Percentiles rank a stretch among this genome's conserved stretches.
phyloP scores from a whole-genome alignment of 371 early-diverging fungal genomes.

The Lichtheimia ornata region DNA sequence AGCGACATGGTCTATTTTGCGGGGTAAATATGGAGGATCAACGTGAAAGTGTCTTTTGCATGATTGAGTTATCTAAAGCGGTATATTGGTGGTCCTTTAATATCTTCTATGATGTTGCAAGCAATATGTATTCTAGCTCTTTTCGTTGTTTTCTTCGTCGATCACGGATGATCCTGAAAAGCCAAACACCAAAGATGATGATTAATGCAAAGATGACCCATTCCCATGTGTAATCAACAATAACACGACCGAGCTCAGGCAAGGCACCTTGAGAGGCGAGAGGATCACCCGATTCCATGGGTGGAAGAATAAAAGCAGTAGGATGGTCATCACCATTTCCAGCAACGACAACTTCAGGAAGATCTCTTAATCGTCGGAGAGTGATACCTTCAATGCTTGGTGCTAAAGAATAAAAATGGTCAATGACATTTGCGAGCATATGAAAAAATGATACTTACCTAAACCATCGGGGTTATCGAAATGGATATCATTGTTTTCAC shows the following conservation, averaged over 20 bases:
- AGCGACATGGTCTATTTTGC: too few relatives aligned
- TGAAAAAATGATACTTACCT: slow-evolving; percentile 4
- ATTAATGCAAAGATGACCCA: background rate
- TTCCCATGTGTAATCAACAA: background rate
- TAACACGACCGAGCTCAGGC: background rate
- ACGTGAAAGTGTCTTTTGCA: too few relatives aligned
- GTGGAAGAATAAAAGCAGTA: slow-evolving; percentile 6
- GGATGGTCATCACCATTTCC: background rate
- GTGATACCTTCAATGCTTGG: slow-evolving; percentile 11
- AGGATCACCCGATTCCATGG: slow-evolving; percentile 11
- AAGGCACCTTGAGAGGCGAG: background rate
- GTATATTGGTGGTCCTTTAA: too few relatives aligned
- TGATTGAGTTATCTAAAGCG: too few relatives aligned
- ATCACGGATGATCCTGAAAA: too few relatives aligned
- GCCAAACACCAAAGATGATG: too few relatives aligned
- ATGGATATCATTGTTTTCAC: slow-evolving; percentile 2
- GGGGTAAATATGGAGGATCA: too few relatives aligned
- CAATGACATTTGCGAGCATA: too few relatives aligned
- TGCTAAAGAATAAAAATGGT: background rate
- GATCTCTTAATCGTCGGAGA: background rate
- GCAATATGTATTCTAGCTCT: too few relatives aligned
- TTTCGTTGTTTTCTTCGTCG: too few relatives aligned
- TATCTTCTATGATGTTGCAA: too few relatives aligned
- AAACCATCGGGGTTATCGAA: slow-evolving; percentile 15
- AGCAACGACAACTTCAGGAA: background rate